A percentile compares a stretch with the other conserved stretches of the same genome.
phyloP scores from a whole-genome alignment of 2,329 filamentous ascomycete genomes.

The Phoma sp. region DNA sequence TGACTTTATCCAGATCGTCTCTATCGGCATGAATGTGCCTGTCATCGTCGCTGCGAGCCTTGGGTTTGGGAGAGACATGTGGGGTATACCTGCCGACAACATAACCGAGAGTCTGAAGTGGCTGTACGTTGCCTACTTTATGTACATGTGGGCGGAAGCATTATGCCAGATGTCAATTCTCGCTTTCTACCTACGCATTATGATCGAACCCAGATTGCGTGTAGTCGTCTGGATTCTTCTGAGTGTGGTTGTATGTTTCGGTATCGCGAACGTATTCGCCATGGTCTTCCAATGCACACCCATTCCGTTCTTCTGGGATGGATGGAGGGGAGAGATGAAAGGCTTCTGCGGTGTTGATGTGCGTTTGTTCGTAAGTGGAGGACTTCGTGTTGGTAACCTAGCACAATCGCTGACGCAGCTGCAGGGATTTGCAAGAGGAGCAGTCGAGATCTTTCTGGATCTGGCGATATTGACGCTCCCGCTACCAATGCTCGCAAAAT shows the following conservation, averaged over 20 bases:
- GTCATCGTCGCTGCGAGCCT: constrained; percentile 33
- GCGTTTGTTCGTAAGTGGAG: constrained; percentile 33
- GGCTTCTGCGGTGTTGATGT: constrained; percentile 48
- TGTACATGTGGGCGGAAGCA: constrained; percentile 37
- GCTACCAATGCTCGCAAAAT: constrained; percentile 28
- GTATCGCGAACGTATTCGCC: constrained; percentile 31
- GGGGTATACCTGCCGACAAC: constrained; percentile 34
- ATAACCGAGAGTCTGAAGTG: constrained; percentile 38
- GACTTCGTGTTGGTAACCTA: constrained; percentile 26
- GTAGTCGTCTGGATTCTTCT: constrained; percentile 29
- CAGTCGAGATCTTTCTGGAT: constrained; percentile 35
- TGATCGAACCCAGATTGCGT: constrained; percentile 27
- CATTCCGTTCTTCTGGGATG: constrained; percentile 49
- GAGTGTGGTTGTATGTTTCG: constrained; percentile 30
- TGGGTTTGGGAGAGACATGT: constrained; percentile 42
- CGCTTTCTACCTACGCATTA: constrained; percentile 43
- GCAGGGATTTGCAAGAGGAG: constrained; percentile 43
- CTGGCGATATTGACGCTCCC: constrained; percentile 33
- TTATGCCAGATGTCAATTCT: constrained; percentile 41
- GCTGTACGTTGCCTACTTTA: constrained; percentile 39
- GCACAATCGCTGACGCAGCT: no score
- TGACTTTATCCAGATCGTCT: constrained; percentile 19
- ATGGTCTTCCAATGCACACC: constrained; percentile 50
- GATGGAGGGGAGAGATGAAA: constrained; percentile 46
- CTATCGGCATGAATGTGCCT: constrained; percentile 35